phyloP scores from a whole-genome alignment of 345 rosid species.

The Eucalyptus fibrosa region DNA sequence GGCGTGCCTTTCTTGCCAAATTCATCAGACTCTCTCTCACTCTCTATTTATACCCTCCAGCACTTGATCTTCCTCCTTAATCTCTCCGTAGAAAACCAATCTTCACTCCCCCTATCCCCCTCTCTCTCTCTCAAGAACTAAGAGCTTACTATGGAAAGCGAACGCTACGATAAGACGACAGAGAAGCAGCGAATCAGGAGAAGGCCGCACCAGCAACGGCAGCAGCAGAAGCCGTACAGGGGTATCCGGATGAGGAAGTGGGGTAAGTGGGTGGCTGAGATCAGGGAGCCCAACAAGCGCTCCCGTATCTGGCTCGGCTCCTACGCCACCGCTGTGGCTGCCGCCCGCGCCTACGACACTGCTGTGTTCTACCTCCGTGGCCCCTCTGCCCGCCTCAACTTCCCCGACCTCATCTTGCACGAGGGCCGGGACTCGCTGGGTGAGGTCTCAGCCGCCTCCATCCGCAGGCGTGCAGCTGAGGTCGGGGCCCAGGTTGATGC shows the following conservation, averaged over 20 bases:
- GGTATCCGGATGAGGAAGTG: conserved; percentile 48
- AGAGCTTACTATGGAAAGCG: neutral
- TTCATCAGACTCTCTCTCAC: neutral
- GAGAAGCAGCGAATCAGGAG: neutral
- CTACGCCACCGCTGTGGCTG: conserved; percentile 28
- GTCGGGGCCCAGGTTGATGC: conserved; percentile 38
- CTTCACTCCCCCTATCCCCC: neutral
- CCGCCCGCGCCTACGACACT: conserved; percentile 39
- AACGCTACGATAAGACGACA: neutral
- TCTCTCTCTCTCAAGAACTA: neutral
- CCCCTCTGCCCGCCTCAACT: conserved; percentile 35
- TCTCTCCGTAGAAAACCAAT: neutral
- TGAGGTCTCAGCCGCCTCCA: conserved; percentile 20
- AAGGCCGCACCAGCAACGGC: neutral
- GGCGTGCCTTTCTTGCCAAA: neutral
- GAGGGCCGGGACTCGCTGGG: neutral
- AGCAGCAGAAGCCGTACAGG: conserved; percentile 18
- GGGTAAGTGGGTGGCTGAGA: conserved; percentile 48
- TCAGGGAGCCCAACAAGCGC: conserved; percentile 38
- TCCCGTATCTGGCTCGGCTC: conserved; percentile 42
- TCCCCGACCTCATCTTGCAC: conserved; percentile 19
- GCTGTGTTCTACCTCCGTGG: conserved; percentile 42
- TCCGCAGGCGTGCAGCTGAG: conserved; percentile 29
- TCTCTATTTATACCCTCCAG: neutral
- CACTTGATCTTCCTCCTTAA: neutral